Evolutionary conservation across 768 basidiomycete genomes (phyloP), one percentile per base, ranked within the genome.

Genomic region (Jaapia argillacea): DNA sequence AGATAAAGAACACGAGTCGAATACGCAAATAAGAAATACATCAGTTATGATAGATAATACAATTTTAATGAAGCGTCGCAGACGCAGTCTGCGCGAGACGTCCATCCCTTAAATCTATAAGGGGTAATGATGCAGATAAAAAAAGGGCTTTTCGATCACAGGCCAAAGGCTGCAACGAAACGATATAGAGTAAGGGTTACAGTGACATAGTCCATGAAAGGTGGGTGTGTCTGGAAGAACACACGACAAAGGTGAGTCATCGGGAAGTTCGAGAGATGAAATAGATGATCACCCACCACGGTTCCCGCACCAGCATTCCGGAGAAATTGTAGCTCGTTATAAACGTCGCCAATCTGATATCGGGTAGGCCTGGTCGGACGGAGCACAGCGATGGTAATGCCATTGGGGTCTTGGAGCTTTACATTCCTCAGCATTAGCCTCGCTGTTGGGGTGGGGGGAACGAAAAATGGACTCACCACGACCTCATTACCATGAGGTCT

Each of bases 171-270:
- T 46, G 63, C 68, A 52, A 81, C 84, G 60, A 86, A 85, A 39
- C 88, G 80, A 64, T 85, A 88, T 26, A 90, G 70, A 85, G 89
- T 88, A 43, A 78, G 77, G 23, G 86, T 86, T 51, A 90, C 78
- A 22, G 81, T 82, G 48, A 90, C 85, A 36, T 76, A 79, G 68
- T 90, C 85, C 87, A 90, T 90, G 62, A 90, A 80, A 51, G 87
- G 87, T 41, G 85, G 86, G 58, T 87, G 86, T 70, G 78, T 84
- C 85, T 87, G 56, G 42, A 46, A 40, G 28, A 44, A 42, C n/a
- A n/a, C n/a, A n/a, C n/a, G n/a, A n/a, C n/a, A n/a, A n/a, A n/a
- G n/a, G n/a, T n/a, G n/a, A n/a, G n/a, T n/a, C n/a, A n/a, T n/a
- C n/a, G n/a, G n/a, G n/a, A n/a, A n/a, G n/a, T n/a, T n/a, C n/a